Evolutionary conservation across 2,329 filamentous ascomycete species (phyloP), one percentile per base, ranked within the genome.

Genomic region (Pyrenophora tritici-repentis): DNA sequence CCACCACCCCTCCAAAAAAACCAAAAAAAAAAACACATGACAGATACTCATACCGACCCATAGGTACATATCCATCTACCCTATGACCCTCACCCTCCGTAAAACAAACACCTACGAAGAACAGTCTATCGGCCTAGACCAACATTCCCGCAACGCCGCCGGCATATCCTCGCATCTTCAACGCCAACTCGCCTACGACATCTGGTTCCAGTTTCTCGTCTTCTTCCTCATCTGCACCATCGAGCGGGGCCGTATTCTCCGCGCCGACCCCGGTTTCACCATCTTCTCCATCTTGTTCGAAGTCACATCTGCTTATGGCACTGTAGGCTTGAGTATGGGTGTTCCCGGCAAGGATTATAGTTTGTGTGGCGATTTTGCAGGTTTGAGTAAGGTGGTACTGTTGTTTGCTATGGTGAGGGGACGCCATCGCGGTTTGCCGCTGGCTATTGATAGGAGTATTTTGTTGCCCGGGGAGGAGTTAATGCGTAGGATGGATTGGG

Each of bases 101-200:
- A 84, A 86, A 65, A 87, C 86, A 33, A 89, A 89, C 63, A 83
- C 88, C 24, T 90, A 90, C 64, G 86, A 89, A 66, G 86, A 90
- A 62, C 78, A 84, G 6, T 86, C 83, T 0, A 75, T 89, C 1
- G 86, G 86, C 0, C 81, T 86, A 26, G 83, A 85, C 51, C 72
- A 65, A 39, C 36, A 54, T 10, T 59, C 58, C 12, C 50, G 39
- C 16, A 58, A 58, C 36, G 42, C 59, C 17, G 49, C 51, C 13
- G 56, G 58, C 13, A 58, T 65, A 2, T 57, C 67, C 4, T 55
- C 77, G 34, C 84, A 88, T 63, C 75, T 87, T 17, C 81, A 83
- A n/a, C 80, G 81, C 5, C 86, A 88, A 66, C 78, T 88, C 2
- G 82, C 83, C 24, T 84, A 88, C 66, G 86, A 88, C 62, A 75